phyloP scores from a whole-genome alignment of 1,284 basidiomycete species.

The Leccinum fallax region DNA sequence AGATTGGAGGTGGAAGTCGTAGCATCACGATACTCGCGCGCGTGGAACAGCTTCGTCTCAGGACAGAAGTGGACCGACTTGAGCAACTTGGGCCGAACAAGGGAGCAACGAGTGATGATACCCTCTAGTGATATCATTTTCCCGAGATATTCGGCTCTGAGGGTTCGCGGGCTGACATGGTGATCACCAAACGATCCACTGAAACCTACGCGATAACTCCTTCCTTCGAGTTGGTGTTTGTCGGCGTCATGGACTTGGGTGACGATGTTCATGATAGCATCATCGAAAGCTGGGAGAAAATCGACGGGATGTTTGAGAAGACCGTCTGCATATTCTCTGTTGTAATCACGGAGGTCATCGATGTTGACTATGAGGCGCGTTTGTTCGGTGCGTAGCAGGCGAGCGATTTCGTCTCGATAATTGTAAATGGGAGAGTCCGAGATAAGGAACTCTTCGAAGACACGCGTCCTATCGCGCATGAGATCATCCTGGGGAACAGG shows the following conservation, averaged over 20 bases:
- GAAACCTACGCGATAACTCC: slow-evolving; percentile 88
- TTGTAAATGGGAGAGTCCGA: slow-evolving; percentile 77
- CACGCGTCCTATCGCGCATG: slow-evolving; percentile 72
- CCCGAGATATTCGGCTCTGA: slow-evolving; percentile 87
- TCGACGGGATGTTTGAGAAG: slow-evolving; percentile 89
- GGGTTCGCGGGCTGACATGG: slow-evolving; percentile 93
- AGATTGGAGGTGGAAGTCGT: slow-evolving; percentile 84
- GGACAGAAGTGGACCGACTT: slow-evolving; percentile 96
- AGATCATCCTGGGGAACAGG: slow-evolving; percentile 68
- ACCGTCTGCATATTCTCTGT: slow-evolving; percentile 80
- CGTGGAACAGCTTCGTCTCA: slow-evolving; percentile 82
- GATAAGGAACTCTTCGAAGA: slow-evolving; percentile 88
- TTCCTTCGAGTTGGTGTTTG: slow-evolving; percentile 83
- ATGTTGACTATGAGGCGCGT: slow-evolving; percentile 95
- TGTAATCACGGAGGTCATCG: slow-evolving; percentile 95
- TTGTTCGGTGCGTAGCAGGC: slow-evolving; percentile 84
- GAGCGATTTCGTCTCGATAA: slow-evolving; percentile 85
- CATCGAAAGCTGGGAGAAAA: slow-evolving; percentile 91
- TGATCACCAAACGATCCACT: slow-evolving; percentile 99
- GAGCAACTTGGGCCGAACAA: slow-evolving; percentile 98
- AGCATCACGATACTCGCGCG: slow-evolving; percentile 91
- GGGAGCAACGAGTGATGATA: slow-evolving; percentile 97
- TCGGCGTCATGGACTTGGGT: slow-evolving; percentile 75
- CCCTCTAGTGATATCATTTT: slow-evolving; percentile 98
- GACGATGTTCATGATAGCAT: slow-evolving; percentile 79